Evolutionary conservation across 2,329 filamentous ascomycete genomes (phyloP).

Genomic region (Trichoderma hamatum): DNA sequence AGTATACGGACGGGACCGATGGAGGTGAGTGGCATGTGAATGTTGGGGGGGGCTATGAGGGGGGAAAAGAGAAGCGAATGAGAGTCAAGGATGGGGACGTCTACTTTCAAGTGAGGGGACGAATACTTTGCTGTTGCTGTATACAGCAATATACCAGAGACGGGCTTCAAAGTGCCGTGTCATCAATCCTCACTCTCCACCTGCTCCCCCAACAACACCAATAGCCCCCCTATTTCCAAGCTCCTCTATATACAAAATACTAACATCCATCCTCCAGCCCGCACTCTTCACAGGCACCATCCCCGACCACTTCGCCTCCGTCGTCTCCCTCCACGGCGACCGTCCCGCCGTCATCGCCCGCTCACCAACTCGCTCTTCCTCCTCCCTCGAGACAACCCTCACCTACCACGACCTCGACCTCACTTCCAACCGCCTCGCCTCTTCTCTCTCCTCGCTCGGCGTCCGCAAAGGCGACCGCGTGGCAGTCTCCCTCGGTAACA

Average conservation of each 20-base stretch:
- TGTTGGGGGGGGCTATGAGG: too few relatives aligned
- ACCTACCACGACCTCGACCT: conserved; percentile 77
- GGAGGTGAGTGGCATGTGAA: conserved; percentile 33
- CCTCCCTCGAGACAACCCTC: conserved; percentile 64
- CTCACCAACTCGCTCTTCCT: conserved; percentile 45
- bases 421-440: conserved; percentile 74
- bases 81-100: not conserved
- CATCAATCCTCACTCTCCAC: not conserved
- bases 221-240: not conserved
- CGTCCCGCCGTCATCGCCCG: conserved; percentile 60
- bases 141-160: not conserved
- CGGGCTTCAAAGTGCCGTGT: not conserved
- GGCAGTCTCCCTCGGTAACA: conserved; percentile 84
- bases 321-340: conserved; percentile 68
- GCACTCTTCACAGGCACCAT: conserved; percentile 69
- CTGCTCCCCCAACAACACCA: not conserved
- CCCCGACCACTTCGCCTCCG: conserved; percentile 69
- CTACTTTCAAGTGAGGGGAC: not conserved
- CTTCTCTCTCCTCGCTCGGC: conserved; percentile 68
- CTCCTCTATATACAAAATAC: not conserved
- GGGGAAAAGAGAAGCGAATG: not conserved
- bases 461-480: conserved; percentile 83
- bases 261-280: conserved; percentile 51
- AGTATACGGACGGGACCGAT: conserved; percentile 38
- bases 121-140: not conserved